Conservation (phyloP, 352 stramenopile genomes). For the Aphanomyces stellatus region DNA sequence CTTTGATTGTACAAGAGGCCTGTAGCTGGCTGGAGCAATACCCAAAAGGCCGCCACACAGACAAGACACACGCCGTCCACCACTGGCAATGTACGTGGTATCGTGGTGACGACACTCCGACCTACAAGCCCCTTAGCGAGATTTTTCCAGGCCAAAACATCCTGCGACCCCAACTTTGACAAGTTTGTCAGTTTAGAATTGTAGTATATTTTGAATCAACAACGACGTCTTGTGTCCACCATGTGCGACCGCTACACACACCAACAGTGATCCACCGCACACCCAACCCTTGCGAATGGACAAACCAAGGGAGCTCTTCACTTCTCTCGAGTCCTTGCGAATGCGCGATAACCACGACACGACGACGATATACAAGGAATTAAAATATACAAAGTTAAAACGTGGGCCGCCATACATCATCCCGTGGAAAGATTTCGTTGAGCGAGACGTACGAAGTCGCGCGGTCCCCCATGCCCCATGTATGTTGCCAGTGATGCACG, state of each 20-base stretch:
- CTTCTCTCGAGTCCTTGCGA: too few relatives aligned
- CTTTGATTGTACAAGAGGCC: constrained; percentile 19
- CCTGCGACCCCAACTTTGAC: not conserved
- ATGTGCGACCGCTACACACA: too few relatives aligned
- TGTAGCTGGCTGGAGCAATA: constrained; percentile 36
- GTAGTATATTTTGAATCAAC: too few relatives aligned
- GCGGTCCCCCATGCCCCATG: constrained; percentile 36
- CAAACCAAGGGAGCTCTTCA: too few relatives aligned
- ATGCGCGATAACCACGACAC: too few relatives aligned
- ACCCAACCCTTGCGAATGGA: too few relatives aligned
- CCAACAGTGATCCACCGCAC: too few relatives aligned
- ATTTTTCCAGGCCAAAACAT: constrained; percentile 25
- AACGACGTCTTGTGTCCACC: too few relatives aligned
- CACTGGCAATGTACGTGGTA: constrained; percentile 60
- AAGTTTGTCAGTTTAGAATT: too few relatives aligned
- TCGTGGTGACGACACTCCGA: constrained; percentile 27
- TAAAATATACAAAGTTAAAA: too few relatives aligned
- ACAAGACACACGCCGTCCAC: constrained; percentile 34
- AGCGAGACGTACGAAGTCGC: constrained; percentile 27
- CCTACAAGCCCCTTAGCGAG: constrained; percentile 24
- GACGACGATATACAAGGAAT: too few relatives aligned
- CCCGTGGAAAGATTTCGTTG: constrained; percentile 23
- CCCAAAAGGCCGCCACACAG: constrained; percentile 38
- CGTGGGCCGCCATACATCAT: not conserved
- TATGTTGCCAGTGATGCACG: constrained; percentile 49